Conservation (phyloP, 1,284 basidiomycete genomes). For the Irpex rosettiformis region DNA sequence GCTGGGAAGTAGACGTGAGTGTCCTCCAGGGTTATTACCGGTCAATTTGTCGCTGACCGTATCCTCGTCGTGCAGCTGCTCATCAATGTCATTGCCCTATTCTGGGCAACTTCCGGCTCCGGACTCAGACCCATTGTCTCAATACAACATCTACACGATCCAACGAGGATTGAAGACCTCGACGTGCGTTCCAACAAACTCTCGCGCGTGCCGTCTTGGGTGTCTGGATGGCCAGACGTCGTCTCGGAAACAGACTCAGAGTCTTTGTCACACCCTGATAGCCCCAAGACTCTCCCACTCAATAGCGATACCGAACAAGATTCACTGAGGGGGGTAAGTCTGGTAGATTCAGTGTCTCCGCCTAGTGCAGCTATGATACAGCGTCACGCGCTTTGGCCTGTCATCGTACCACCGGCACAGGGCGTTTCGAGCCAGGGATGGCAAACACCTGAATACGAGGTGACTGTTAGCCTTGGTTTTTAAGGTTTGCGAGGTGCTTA, state of each 20-base stretch:
- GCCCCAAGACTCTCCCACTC: neutral
- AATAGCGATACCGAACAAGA: neutral
- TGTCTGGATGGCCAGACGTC: neutral
- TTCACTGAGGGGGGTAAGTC: neutral
- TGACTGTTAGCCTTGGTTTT: neutral
- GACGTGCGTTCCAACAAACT: neutral
- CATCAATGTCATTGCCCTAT: constrained; percentile 23
- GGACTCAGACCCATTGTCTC: constrained; percentile 9
- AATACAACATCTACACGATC: neutral
- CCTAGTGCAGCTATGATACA: neutral
- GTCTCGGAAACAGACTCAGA: neutral
- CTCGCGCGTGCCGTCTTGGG: neutral
- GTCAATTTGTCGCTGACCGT: neutral
- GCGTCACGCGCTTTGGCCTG: neutral
- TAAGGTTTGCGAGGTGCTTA: neutral
- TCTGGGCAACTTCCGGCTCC: constrained; percentile 26
- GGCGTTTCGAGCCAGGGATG: neutral
- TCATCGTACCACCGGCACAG: too few relatives aligned
- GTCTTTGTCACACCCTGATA: neutral
- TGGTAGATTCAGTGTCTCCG: neutral
- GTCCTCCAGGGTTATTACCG: neutral
- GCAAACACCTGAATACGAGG: neutral
- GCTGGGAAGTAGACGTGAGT: constrained; percentile 47
- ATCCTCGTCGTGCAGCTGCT: constrained; percentile 17
- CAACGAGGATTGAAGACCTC: neutral